Conservation (phyloP, 257 asterid species). For the Solanum microdontum region DNA sequence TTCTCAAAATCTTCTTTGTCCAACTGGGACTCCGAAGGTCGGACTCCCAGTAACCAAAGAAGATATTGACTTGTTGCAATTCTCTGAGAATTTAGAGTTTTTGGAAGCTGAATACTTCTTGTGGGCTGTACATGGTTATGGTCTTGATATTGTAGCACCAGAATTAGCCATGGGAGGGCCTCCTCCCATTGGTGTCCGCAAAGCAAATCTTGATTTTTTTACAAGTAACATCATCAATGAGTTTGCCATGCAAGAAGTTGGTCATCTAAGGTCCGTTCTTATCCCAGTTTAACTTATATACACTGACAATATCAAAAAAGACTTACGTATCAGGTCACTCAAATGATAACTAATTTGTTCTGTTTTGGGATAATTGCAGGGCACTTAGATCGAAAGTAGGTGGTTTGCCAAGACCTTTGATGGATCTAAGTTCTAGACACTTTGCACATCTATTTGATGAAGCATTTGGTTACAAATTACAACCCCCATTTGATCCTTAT, state of each 20-base stretch:
- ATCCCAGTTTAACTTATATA: not conserved
- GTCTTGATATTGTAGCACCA: constrained; percentile 32
- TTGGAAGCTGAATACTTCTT: constrained; percentile 36
- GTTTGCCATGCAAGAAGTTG: constrained; percentile 37
- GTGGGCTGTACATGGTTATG: constrained; percentile 28
- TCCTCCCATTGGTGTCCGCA: constrained; percentile 32
- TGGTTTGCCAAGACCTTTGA: constrained; percentile 33
- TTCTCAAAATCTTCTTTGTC: not conserved
- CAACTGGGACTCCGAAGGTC: not conserved
- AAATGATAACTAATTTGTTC: not conserved
- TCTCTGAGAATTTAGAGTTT: constrained; percentile 31
- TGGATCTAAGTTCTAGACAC: constrained; percentile 28
- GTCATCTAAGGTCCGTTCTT: constrained; percentile 12
- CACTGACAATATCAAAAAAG: not conserved
- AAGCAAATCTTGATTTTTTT: constrained; percentile 30
- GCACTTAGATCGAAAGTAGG: constrained; percentile 32
- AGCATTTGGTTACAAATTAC: constrained; percentile 33
- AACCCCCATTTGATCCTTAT: constrained; percentile 43
- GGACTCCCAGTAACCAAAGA: constrained; percentile 1
- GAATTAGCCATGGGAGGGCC: constrained; percentile 34
- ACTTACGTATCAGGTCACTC: not conserved
- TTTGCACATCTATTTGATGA: constrained; percentile 29
- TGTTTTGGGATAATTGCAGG: constrained; percentile 4
- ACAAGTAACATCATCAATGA: constrained; percentile 10
- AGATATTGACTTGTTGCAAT: constrained; percentile 29